A percentile compares a stretch with the other conserved stretches of the same genome.
Conservation (phyloP, 805 yeast genomes). For the Schwanniomyces pseudopolymorphus region DNA sequence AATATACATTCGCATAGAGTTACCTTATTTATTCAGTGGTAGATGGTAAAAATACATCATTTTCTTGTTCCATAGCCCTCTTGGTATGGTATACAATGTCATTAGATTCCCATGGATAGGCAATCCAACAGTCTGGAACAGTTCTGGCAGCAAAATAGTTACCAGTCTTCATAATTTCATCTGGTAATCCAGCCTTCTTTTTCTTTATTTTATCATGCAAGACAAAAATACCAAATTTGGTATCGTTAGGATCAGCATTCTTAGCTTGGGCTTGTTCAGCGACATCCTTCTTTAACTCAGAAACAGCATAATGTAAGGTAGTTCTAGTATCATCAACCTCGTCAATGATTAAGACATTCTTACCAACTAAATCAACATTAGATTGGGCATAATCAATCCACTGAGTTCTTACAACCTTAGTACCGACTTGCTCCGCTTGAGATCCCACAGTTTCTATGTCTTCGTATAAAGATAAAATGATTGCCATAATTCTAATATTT, state of each 20-base stretch:
- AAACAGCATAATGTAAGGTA: slow-evolving; percentile 75
- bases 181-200: slow-evolving; percentile 71
- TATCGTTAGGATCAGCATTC: slow-evolving; percentile 45
- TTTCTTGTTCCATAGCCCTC: slow-evolving; percentile 73
- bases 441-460: slow-evolving; percentile 65
- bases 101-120: slow-evolving; percentile 83
- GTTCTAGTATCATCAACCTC: slow-evolving; percentile 89
- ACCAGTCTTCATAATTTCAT: slow-evolving; percentile 56
- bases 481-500: slow-evolving; percentile 91
- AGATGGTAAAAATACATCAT: slow-evolving; percentile 53
- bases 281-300: slow-evolving; percentile 73
- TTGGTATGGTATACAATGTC: slow-evolving; percentile 74
- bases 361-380: slow-evolving; percentile 61
- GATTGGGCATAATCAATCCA: slow-evolving; percentile 79
- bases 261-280: slow-evolving; percentile 56
- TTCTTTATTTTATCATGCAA: slow-evolving; percentile 73
- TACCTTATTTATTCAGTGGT: slow-evolving; percentile 8
- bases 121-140: slow-evolving; percentile 81
- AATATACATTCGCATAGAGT: slow-evolving; percentile 1
- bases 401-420: slow-evolving; percentile 72
- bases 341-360: slow-evolving; percentile 71
- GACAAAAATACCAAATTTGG: slow-evolving; percentile 74
- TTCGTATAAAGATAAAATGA: slow-evolving; percentile 88
- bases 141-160: slow-evolving; percentile 71
- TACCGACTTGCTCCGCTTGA: slow-evolving; percentile 54